Evolutionary conservation across 2,329 filamentous ascomycete species (phyloP).

Genomic region (Hymenoscyphus occultus): DNA sequence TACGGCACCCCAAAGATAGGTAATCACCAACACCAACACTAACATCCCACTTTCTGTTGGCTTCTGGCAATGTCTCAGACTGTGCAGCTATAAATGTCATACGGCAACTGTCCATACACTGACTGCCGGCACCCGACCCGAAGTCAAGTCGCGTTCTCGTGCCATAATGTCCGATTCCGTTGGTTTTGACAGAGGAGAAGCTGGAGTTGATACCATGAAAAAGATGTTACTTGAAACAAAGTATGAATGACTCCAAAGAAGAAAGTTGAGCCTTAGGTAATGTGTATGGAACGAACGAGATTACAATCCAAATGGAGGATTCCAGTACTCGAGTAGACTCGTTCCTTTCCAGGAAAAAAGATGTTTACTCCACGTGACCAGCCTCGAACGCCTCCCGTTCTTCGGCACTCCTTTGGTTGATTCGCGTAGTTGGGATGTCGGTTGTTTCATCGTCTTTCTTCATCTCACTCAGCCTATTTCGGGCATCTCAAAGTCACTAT

Average conservation of each 20-base stretch:
- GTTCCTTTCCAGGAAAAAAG: not conserved
- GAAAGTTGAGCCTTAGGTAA: not conserved
- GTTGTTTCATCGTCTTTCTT: not conserved
- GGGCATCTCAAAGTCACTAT: not conserved
- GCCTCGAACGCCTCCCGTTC: not conserved
- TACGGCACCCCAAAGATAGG: too few relatives aligned
- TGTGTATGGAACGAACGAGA: not conserved
- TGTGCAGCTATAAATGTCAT: not conserved
- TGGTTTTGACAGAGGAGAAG: not conserved
- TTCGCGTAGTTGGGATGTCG: not conserved
- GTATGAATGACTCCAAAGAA: not conserved
- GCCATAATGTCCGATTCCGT: not conserved
- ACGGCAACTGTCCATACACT: not conserved
- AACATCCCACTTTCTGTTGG: not conserved
- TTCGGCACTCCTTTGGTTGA: not conserved
- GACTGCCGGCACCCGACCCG: not conserved
- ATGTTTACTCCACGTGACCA: not conserved
- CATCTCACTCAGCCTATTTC: slow-evolving; percentile 2
- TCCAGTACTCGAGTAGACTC: not conserved
- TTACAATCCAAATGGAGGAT: not conserved
- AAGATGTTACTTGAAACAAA: not conserved
- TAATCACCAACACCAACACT: not conserved
- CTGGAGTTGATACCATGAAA: not conserved
- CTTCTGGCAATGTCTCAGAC: not conserved
- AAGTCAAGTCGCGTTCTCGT: not conserved